Evolutionary conservation across 2,329 filamentous ascomycete genomes (phyloP), one percentile per base, ranked within the genome.

Genomic region (Verticillium klebahnii): DNA sequence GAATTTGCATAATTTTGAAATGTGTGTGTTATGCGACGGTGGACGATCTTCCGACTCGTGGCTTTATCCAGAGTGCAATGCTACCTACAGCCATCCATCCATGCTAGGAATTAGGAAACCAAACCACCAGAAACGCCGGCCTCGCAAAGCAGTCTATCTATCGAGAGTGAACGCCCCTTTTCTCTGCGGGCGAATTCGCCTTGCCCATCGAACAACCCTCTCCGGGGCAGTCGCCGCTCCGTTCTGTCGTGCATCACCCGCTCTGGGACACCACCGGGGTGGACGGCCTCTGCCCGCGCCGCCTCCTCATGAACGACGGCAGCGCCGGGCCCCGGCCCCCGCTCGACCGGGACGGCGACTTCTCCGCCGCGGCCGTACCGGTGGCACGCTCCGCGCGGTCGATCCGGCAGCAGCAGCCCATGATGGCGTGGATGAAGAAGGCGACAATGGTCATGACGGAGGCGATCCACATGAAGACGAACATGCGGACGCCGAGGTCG

Each of bases 391-490:
- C 62, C 12, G 50, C 52, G 17, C 37, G 25, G 19, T 50, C 59
- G n/a, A 54, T 54, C 5, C 59, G 52, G 70, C 89, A 91, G 73
- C 91, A 96, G 74, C 92, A 97, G 68, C 89, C 91, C 74, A 94
- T 82, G 36, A 88, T 86, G 32, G 89, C 78, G 73, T 96, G 91
- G 23, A 96, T 79, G 36, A 90, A 72, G 69, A 91, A 93, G 0
- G 89, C 89, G 23, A 93, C 70, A 5, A 92, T 76, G 1, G 85
- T 84, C 63, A 89, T 85, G 0, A 81, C 85, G 0, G 87, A 83
- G 0, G 89, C 91, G 32, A 92, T 84, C 93, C 94, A 98, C 89
- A 96, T 94, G 71, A 96, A 96, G 0, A 79, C 89, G 69, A 96
- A 85, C 90, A 96, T 93, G 67, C 86, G 82, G 39, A 73, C 76